Base-by-base conservation (phyloP, 352 stramenopile genomes). In the Pythium biforme region DNA sequence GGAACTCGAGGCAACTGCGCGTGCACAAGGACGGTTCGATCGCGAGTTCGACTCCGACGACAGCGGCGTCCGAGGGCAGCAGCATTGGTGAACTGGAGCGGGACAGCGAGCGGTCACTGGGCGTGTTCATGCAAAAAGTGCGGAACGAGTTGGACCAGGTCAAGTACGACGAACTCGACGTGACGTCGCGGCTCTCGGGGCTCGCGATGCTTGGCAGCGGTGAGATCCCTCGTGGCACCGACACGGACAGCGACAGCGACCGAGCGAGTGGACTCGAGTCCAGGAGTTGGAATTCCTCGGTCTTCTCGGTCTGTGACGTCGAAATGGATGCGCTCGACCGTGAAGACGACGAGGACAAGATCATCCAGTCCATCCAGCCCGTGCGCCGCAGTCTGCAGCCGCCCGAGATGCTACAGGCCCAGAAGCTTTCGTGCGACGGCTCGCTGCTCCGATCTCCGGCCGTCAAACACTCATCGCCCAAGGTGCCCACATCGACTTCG, bases 351-450 rank as follows among this genome's bases (percentile, higher is more conserved):
- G 45, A 34, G 15, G 37, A 48, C 7, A 34, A 58, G n/a, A 14
- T 41, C 39, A 8, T 53, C 15, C 25, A 55, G 49, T 55, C 49
- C 1, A 19, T 55, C 31, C 17, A 26, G 7, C 49, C 20, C 27
- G 29, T 55, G 49, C 49, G 27, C 7, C 49, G 49, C n/a, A 55
- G 29, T 29, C 27, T 55, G 12, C 49, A 55, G 29, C 49, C 49
- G 31, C 49, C 49, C n/a, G 49, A 55, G 49, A 55, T 55, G 49
- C n/a, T 55, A 1, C 26, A 55, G n/a, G 25, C 25, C 1, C 49
- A 55, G 23, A 41, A 43, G 19, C n/a, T 55, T 12, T 8, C 11
- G 10, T 15, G 27, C 3, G 49, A 43, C 31, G 49, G 49, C 29
- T 45, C 49, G 19, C 17, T 54, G 25, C 47, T 43, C 6, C 31